Base-by-base conservation (phyloP, 805 yeast species). In the Scheffersomyces stipitis region DNA sequence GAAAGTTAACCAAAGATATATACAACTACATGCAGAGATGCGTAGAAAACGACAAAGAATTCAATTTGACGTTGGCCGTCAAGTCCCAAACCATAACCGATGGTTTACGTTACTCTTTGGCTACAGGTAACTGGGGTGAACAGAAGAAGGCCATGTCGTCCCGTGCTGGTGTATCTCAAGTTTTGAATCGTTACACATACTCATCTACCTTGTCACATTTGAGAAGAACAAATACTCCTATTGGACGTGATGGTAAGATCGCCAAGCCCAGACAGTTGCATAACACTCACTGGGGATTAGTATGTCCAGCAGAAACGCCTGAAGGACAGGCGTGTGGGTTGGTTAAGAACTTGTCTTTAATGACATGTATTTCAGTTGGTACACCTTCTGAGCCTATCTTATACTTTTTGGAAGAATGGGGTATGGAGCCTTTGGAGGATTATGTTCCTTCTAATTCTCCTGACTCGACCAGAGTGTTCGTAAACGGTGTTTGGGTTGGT, bases 71-170 rank as follows among this genome's bases (percentile, higher is more conserved):
- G 36, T 78, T 93, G 56, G 99, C 99, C 27, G 97, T 93, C 49
- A 91, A 93, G 70, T 88, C 97, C 13, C 90, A 90, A 51, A 93
- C 98, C 3, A 88, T 93, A 53, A 93, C 99, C 26, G 91, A 95
- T 44, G 99, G 99, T 61, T 78, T 93, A 66, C 86, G 95, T 61
- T 93, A 93, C 67, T 93, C 99, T 27, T 75, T 93, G 57, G 99
- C 99, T 37, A 93, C 99, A 12, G 99, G 99, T 75, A 93, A 93
- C 71, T 93, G 99, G 99, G 99, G 99, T 72, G 99, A 93, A 67
- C 99, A 93, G 64, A 91, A 90, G 82, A 93, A 93, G 65, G 97
- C 98, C 10, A 93, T 93, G 99, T 82, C 93, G 44, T 83, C 97
- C 14, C 83, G 96, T 64, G 99, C 99, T 4, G 99, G 99, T 78